Base-by-base conservation (phyloP, 2,329 filamentous ascomycete genomes). In the Leptographium procerum region DNA sequence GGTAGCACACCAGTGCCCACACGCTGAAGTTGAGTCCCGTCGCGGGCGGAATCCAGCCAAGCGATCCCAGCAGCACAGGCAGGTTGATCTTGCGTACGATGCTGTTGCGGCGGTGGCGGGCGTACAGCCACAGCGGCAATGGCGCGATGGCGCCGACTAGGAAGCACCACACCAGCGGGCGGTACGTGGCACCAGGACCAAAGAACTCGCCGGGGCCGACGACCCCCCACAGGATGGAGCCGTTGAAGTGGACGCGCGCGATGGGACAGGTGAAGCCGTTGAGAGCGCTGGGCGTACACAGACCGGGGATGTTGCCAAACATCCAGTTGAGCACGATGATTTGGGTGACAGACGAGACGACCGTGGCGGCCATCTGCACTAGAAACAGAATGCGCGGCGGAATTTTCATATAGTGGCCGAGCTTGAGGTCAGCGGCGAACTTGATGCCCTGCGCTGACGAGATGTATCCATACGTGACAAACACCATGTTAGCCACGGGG, bases 401-500 rank as follows among this genome's bases (percentile, higher is more conserved):
- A 16, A 92, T 88, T 70, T 91, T 91, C 87, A 91, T 91, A 71
- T 92, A 91, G 67, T 91, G 87, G 14, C 88, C 90, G 0, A 95
- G 80, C 71, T 95, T 95, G 55, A 95, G 78, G 69, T 95, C 90
- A 2, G 88, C 86, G 1, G 88, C 87, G 68, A 95, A 95, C 68
- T 95, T 94, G 69, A 95, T 87, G 31, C 90, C 90, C 72, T 95
- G 90, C 0, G 89, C 88, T 0, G 88, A 91, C 5, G 88, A 91
- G 67, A 94, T 94, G 71, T 94, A 95, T 61, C 89, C 89, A 69
- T 94, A 95, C 0, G 89, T 94, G 53, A 92, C 89, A 66, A 95
- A 95, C 40, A 95, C 88, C 90, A 95, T 95, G 70, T 95, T 94
- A 55, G 89, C 90, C 13, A 95, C 88, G 1, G 90, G 90, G 1